A percentile compares a stretch with the other conserved stretches of the same genome.
Conservation (phyloP, 2,329 filamentous ascomycete species). For the Aspergillus novoparasiticus region DNA sequence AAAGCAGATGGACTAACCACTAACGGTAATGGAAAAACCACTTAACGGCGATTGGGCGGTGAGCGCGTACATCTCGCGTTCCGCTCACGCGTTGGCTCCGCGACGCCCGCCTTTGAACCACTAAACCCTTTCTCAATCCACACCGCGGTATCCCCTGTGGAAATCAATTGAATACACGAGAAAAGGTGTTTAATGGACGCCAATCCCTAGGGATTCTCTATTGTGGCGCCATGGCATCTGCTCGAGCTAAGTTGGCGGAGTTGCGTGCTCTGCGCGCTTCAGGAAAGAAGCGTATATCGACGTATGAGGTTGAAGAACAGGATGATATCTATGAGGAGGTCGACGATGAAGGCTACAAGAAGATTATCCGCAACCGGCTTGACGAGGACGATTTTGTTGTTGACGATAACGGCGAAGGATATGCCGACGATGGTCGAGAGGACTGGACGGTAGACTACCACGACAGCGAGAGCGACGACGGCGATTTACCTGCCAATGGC, state of each 20-base stretch:
- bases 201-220: conserved; percentile 1
- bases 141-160: not conserved
- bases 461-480: conserved; percentile 74
- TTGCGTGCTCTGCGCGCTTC: conserved; percentile 80
- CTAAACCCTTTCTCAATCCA: conserved; percentile 18
- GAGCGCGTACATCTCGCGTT: conserved; percentile 28
- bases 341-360: conserved; percentile 96
- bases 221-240: conserved; percentile 33
- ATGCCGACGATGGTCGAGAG: conserved; percentile 91
- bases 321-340: conserved; percentile 91
- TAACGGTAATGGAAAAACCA: conserved; percentile 17
- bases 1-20: not conserved
- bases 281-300: conserved; percentile 87
- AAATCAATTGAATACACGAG: conserved; percentile 6
- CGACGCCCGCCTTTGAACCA: conserved; percentile 6
- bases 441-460: conserved; percentile 66
- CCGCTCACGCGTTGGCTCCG: conserved; percentile 22
- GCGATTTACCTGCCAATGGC: conserved; percentile 65
- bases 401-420: conserved; percentile 96
- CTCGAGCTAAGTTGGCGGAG: conserved; percentile 60
- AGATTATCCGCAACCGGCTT: conserved; percentile 83
- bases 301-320: conserved; percentile 83
- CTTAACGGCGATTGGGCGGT: conserved; percentile 25
- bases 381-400: conserved; percentile 98
- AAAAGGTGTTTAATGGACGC: conserved; percentile 8